Conservation (phyloP, 2,329 filamentous ascomycete species). For the Mariannaea elegans region DNA sequence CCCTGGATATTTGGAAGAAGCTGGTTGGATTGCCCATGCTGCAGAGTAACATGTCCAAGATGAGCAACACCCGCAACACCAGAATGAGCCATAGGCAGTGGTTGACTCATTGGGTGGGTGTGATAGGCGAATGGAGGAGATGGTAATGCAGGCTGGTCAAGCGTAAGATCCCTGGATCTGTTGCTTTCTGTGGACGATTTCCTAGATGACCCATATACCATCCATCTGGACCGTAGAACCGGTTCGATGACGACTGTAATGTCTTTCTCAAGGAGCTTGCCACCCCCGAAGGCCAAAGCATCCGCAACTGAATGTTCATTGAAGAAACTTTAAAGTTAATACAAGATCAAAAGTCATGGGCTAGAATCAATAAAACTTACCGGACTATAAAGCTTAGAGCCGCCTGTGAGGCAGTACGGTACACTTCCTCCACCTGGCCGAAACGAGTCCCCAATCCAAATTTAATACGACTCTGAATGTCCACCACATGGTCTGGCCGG, state of each 20-base stretch:
- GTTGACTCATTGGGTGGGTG: neutral
- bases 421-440: constrained; percentile 44
- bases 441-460: constrained; percentile 39
- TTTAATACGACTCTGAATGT: constrained; percentile 43
- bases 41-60: constrained; percentile 15
- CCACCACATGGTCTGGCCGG: constrained; percentile 14
- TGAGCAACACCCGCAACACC: neutral
- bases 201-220: neutral
- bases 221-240: constrained; percentile 46
- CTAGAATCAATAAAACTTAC: constrained; percentile 33
- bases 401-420: constrained; percentile 21
- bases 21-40: constrained; percentile 19
- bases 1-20: neutral
- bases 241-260: constrained; percentile 41
- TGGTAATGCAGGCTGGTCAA: constrained; percentile 2
- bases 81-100: neutral
- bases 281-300: constrained; percentile 36
- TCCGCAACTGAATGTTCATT: constrained; percentile 37
- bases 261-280: constrained; percentile 37
- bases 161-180: neutral
- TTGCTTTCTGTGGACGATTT: neutral
- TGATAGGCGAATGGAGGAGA: neutral
- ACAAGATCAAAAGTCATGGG: neutral
- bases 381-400: constrained; percentile 39
- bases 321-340: constrained; percentile 36